These are phyloP conservation scores for Pichia cabralensis DNA, from an alignment of 805 yeast species.

Conservation along the genomic window DNA sequence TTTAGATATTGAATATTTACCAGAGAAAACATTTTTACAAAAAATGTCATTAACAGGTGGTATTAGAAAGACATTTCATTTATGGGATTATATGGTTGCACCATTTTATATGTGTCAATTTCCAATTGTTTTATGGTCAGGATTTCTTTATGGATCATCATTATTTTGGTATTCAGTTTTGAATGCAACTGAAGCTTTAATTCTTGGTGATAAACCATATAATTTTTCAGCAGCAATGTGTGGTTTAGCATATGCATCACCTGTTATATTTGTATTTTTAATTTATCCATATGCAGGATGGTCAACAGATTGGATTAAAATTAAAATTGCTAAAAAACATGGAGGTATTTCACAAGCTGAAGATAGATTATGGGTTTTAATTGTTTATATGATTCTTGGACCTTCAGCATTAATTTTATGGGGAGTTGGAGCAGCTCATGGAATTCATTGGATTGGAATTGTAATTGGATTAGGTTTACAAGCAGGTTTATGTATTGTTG, in stretches of 20 bases:
- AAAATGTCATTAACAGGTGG: conserved; percentile 35
- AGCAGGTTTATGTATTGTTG: conserved; percentile 46
- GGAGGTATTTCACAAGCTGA: conserved; percentile 48
- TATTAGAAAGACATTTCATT: conserved; percentile 21
- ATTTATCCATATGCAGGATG: conserved; percentile 39
- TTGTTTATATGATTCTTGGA: conserved; percentile 37
- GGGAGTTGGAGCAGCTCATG: conserved; percentile 54
- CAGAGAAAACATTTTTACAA: conserved; percentile 31
- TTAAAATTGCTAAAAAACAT: conserved; percentile 37
- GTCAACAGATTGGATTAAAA: conserved; percentile 40
- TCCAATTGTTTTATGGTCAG: conserved; percentile 54
- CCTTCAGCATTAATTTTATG: conserved; percentile 49
- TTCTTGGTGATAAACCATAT: conserved; percentile 39
- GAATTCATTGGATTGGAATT: conserved; percentile 45
- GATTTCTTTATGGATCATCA: conserved; percentile 41
- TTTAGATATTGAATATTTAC: conserved; percentile 14
- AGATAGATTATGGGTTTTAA: conserved; percentile 43
- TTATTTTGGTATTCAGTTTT: conserved; percentile 39
- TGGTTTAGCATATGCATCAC: conserved; percentile 46
- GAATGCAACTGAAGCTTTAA: conserved; percentile 37
- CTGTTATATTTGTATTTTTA: conserved; percentile 37
- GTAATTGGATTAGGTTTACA: conserved; percentile 46
- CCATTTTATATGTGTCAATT: conserved; percentile 33
- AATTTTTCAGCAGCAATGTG: conserved; percentile 35
- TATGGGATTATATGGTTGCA: conserved; percentile 24